Conservation (phyloP, 176 grass and related monocot species). For the Zea luxurians region DNA sequence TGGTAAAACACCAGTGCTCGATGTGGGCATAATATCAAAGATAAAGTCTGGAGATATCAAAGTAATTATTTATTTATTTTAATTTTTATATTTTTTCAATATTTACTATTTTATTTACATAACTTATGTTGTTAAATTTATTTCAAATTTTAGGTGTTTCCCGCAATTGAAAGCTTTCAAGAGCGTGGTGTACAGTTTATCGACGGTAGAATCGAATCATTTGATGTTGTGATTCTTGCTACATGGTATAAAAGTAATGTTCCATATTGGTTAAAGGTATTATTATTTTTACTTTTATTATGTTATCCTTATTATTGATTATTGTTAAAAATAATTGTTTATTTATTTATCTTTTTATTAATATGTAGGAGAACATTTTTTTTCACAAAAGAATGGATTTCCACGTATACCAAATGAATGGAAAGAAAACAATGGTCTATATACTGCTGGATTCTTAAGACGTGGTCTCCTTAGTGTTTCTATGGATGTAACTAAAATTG, state of each 20-base stretch:
- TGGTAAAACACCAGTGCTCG: constrained; percentile 84
- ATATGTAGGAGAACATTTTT: constrained; percentile 65
- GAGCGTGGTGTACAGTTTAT: constrained; percentile 64
- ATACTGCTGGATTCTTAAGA: constrained; percentile 74
- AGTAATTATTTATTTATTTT: constrained; percentile 27
- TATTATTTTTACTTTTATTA: background rate
- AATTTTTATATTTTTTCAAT: no score
- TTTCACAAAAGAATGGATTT: constrained; percentile 72
- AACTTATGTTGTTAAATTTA: background rate
- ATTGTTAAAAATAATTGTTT: background rate
- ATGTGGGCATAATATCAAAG: constrained; percentile 62
- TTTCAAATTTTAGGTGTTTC: constrained; percentile 47
- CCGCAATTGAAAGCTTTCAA: constrained; percentile 46
- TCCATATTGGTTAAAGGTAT: constrained; percentile 83
- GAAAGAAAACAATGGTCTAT: constrained; percentile 75
- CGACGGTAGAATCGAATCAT: constrained; percentile 53
- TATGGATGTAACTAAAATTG: constrained; percentile 64
- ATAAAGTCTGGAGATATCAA: constrained; percentile 76
- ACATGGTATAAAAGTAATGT: constrained; percentile 90
- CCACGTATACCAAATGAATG: constrained; percentile 65
- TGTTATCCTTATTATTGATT: background rate
- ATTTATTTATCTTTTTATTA: background rate
- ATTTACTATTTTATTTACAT: background rate
- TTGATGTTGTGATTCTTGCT: constrained; percentile 69
- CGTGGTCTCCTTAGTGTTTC: constrained; percentile 68